Percentiles rank a stretch among this genome's conserved stretches.
These are phyloP conservation scores for Chalciporus piperatoides DNA, from an alignment of 1,284 basidiomycete species.

Conservation along the genomic window DNA sequence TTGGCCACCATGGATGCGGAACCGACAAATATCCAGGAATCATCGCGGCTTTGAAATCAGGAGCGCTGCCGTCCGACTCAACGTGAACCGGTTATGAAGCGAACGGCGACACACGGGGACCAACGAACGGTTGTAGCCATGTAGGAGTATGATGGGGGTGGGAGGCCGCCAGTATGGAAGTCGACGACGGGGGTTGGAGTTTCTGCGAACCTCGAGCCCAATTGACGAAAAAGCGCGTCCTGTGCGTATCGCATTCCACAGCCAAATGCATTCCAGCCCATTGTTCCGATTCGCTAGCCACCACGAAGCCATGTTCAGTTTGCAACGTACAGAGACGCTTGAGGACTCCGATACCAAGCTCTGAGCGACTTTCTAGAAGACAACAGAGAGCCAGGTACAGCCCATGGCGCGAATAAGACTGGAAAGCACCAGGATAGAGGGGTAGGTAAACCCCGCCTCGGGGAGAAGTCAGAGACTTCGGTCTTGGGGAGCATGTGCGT, in stretches of 20 bases:
- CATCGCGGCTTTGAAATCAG: conserved; percentile 4
- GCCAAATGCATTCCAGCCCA: conserved; percentile 20
- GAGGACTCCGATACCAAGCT: conserved; percentile 20
- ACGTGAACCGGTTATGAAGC: conserved; percentile 18
- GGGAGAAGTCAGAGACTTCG: conserved; percentile 24
- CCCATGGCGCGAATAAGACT: conserved; percentile 32
- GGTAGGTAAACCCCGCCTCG: conserved; percentile 12
- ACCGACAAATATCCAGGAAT: conserved; percentile 1
- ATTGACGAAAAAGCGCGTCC: conserved; percentile 21
- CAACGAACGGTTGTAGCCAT: conserved; percentile 20
- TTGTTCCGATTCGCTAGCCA: conserved; percentile 25
- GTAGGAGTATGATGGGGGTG: conserved; percentile 24
- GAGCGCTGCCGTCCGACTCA: conserved; percentile 4
- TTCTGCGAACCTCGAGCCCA: conserved; percentile 12
- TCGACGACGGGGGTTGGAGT: conserved; percentile 10
- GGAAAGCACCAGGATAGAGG: conserved; percentile 30
- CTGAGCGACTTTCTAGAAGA: conserved; percentile 5
- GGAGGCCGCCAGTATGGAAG: conserved; percentile 21
- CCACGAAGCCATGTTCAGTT: conserved; percentile 36
- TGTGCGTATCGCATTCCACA: conserved; percentile 31
- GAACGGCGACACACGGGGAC: conserved; percentile 13
- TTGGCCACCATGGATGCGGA: conserved; percentile 20
- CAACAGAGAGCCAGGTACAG: conserved; percentile 13
- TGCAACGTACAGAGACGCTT: conserved; percentile 25
- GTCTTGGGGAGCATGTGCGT: conserved; percentile 27